A percentile compares a stretch with the other conserved stretches of the same genome.
Evolutionary conservation across 805 yeast species (phyloP).

Genomic region (Candida patagonica): DNA sequence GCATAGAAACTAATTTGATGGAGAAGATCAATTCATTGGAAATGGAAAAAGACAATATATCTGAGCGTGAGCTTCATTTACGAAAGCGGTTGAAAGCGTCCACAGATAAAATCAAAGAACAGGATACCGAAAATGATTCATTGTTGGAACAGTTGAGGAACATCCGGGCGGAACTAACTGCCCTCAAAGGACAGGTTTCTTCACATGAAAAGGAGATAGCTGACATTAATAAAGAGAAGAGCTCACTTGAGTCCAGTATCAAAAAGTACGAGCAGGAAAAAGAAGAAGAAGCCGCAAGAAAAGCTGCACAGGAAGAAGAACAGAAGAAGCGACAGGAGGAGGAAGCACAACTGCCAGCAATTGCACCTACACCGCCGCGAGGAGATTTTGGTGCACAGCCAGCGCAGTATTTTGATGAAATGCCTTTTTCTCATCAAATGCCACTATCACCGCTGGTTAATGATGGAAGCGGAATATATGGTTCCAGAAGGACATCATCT

Average conservation of each 20-base stretch:
- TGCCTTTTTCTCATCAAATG: too few species aligned
- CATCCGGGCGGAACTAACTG: constrained; percentile 7
- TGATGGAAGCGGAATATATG: not conserved
- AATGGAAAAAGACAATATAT: constrained; percentile 14
- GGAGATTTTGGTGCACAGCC: not conserved
- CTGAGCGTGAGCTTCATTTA: constrained; percentile 13
- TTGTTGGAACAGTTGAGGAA: constrained; percentile 10
- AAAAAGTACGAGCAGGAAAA: not conserved
- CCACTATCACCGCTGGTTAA: too few species aligned
- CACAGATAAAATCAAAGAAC: constrained; percentile 8
- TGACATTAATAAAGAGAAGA: not conserved
- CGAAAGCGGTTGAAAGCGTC: constrained; percentile 13
- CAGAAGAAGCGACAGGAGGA: not conserved
- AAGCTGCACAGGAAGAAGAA: not conserved
- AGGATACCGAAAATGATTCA: constrained; percentile 10
- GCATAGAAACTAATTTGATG: constrained; percentile 59
- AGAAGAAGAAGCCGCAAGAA: not conserved
- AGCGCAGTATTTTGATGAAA: not conserved
- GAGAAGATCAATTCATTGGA: constrained; percentile 33
- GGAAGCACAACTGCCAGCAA: not conserved
- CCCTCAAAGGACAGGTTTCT: constrained; percentile 3
- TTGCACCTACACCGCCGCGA: not conserved
- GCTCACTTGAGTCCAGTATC: not conserved
- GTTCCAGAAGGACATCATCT: not conserved
- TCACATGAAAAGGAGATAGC: not conserved